These are phyloP conservation scores for Saccharata proteae DNA, from an alignment of 2,329 filamentous ascomycete genomes.

Conservation along the genomic window DNA sequence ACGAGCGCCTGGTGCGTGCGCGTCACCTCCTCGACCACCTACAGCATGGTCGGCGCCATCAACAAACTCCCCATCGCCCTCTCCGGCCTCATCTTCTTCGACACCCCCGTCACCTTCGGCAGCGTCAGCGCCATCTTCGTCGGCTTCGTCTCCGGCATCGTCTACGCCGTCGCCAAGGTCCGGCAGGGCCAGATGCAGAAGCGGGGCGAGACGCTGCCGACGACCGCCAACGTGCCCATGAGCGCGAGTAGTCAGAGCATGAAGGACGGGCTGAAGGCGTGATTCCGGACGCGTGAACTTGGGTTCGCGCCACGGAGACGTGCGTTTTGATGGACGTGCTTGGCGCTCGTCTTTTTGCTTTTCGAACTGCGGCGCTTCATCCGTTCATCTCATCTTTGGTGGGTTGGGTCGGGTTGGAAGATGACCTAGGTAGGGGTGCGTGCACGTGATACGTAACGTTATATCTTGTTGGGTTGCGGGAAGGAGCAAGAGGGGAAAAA, in stretches of 20 bases:
- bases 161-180: constrained; percentile 80
- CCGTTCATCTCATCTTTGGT: no score
- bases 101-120: constrained; percentile 82
- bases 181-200: constrained; percentile 60
- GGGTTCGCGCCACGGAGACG: no score
- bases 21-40: constrained; percentile 92
- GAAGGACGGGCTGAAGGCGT: constrained; percentile 65
- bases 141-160: constrained; percentile 82
- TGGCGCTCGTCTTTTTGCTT: no score
- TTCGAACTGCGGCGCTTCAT: no score
- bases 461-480: no score
- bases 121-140: constrained; percentile 84
- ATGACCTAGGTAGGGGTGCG: no score
- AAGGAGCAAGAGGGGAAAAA: no score
- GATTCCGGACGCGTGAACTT: no score
- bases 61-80: constrained; percentile 93
- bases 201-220: constrained; percentile 51
- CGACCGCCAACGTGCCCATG: constrained; percentile 50
- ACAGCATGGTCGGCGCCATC: constrained; percentile 94
- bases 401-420: no score
- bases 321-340: no score
- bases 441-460: no score
- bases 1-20: constrained; percentile 98
- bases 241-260: constrained; percentile 88
- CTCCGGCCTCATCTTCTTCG: constrained; percentile 87